A percentile compares a stretch with the other conserved stretches of the same genome.
These are phyloP conservation scores for Antitrichia curtipendula DNA, from an alignment of 225 moss, liverwort and hornwort genomes.

Conservation along the genomic window DNA sequence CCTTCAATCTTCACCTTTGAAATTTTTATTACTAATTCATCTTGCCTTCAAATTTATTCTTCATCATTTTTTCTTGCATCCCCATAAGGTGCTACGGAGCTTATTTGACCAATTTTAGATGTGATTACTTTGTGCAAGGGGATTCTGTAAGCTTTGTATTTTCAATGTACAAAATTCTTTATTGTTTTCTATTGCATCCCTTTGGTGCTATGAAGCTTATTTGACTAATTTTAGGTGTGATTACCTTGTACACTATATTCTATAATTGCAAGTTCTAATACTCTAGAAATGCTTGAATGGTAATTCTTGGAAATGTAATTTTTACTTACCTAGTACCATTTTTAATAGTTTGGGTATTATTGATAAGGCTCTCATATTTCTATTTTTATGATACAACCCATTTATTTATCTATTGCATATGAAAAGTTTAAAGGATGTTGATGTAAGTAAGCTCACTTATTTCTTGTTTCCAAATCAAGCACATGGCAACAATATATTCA, in stretches of 20 bases:
- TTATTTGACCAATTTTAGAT: too few relatives aligned
- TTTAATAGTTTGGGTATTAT: neutral
- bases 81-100: neutral
- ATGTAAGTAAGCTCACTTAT: neutral
- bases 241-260: neutral
- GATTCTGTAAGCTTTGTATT: neutral
- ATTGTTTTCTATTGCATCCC: neutral
- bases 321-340: neutral
- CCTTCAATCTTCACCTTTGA: neutral
- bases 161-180: neutral
- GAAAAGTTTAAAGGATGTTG: neutral
- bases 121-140: too few relatives aligned
- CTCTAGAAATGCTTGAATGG: neutral
- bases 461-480: neutral
- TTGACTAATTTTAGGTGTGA: too few relatives aligned
- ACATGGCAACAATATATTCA: neutral
- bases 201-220: rapidly evolving
- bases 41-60: too few relatives aligned
- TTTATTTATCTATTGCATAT: neutral
- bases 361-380: neutral
- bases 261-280: neutral
- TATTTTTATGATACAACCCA: neutral
- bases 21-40: too few relatives aligned
- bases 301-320: neutral
- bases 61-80: neutral